Evolutionary conservation across 2,329 filamentous ascomycete species (phyloP), one percentile per base, ranked within the genome.

Genomic region (Hypoxylon sp.): DNA sequence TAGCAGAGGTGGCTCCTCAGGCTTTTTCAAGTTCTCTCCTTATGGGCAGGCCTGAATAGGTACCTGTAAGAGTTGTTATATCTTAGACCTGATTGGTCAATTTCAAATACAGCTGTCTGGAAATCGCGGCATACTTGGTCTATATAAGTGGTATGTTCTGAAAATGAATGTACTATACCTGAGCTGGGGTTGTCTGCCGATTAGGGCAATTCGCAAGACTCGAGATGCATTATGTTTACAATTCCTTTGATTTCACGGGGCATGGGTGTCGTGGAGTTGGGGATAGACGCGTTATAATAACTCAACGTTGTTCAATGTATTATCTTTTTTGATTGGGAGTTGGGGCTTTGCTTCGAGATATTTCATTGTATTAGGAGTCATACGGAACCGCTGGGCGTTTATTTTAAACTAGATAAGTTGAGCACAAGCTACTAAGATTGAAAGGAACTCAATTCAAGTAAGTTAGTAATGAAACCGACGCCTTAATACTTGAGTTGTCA

Each of bases 221-320:
- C 12, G 3, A 37, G 32, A 12, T 37, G 32, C 6, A 37, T 14
- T 0, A 37, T 37, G n/a, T n/a, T n/a, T n/a, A n/a, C n/a, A n/a
- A n/a, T n/a, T n/a, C n/a, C n/a, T n/a, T n/a, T n/a, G n/a, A n/a
- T n/a, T n/a, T n/a, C n/a, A n/a, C n/a, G n/a, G n/a, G n/a, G 34
- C n/a, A n/a, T 21, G 8, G 8, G n/a, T 5, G 16, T 11, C 37
- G 16, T 41, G n/a, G 9, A 2, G 27, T 5, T 30, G n/a, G 4
- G 34, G 23, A 23, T 7, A n/a, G 23, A 14, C 45, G 47, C 16
- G 34, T 62, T 66, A n/a, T 63, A 25, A 50, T 65, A 53, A 50
- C 21, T n/a, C 14, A 1, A 11, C 7, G 23, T 34, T 27, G 14
- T 32, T 14, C 5, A 9, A 47, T 55, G 5, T 21, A n/a, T 14